Evolutionary conservation across 225 moss, liverwort and hornwort genomes (phyloP).

Genomic region (Rhytidiadelphus loreus): DNA sequence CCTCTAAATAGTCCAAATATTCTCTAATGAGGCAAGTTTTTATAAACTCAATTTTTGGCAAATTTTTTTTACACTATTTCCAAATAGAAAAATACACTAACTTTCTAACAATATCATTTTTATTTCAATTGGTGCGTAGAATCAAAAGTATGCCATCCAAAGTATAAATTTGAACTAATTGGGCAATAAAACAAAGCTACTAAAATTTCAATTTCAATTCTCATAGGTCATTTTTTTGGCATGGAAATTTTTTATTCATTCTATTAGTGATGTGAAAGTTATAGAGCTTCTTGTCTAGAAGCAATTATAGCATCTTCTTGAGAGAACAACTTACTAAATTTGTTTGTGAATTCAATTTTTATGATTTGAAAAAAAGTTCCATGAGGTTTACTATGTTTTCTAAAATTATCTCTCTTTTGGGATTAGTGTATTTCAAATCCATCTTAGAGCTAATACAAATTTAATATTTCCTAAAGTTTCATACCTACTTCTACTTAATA

Average conservation of each 20-base stretch:
- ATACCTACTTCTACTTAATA: no score
- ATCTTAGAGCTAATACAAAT: no score
- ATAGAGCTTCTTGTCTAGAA: neutral
- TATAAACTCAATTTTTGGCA: neutral
- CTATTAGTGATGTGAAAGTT: neutral
- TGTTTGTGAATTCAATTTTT: neutral
- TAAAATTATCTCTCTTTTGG: no score
- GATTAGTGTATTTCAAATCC: no score
- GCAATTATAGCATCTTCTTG: neutral
- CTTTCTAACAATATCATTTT: neutral
- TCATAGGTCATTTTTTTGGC: neutral
- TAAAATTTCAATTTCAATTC: neutral
- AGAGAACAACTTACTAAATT: no score
- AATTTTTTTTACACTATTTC: neutral
- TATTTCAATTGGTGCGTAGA: fast-evolving
- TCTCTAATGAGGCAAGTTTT: no score
- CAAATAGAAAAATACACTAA: neutral
- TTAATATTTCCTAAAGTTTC: no score
- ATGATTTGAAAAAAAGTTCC: no score
- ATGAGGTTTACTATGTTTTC: no score
- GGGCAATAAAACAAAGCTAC: neutral
- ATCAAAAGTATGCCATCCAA: neutral
- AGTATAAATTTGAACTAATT: neutral
- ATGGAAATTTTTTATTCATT: neutral
- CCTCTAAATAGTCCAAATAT: no score